phyloP scores from a whole-genome alignment of 208 protist genomes.

The Acanthamoeba sp. region DNA sequence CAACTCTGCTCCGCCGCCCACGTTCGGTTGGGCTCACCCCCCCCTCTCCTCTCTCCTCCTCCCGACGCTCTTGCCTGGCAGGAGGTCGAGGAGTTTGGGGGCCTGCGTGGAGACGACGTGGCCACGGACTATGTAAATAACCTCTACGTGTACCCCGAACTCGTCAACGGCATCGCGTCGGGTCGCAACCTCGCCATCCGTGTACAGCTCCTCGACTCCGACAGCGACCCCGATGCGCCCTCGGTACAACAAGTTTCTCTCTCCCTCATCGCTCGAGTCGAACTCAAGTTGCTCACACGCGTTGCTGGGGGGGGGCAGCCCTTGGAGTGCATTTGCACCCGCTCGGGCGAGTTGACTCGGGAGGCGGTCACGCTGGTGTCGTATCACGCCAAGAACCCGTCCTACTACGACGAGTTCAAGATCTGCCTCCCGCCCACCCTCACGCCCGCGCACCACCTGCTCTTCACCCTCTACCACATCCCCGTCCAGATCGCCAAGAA shows the following conservation, averaged over 20 bases:
- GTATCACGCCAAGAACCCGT: conserved; percentile 62
- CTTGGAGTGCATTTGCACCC: neutral
- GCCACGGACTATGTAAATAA: conserved; percentile 61
- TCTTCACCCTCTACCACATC: conserved; percentile 85
- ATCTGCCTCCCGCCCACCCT: conserved; percentile 76
- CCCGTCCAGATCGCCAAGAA: conserved; percentile 60
- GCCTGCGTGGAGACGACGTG: neutral
- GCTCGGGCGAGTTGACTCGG: neutral
- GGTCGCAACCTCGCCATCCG: conserved; percentile 51
- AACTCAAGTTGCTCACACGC: neutral
- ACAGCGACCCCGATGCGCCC: conserved; percentile 17
- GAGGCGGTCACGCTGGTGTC: neutral
- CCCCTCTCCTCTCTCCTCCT: neutral
- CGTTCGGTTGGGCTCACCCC: neutral
- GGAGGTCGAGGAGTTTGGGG: conserved; percentile 56
- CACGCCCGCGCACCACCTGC: conserved; percentile 73
- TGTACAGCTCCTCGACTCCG: conserved; percentile 51
- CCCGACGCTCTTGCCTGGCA: neutral
- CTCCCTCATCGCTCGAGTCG: too few relatives aligned
- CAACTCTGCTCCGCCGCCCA: neutral
- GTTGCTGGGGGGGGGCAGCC: neutral
- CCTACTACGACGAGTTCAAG: conserved; percentile 81
- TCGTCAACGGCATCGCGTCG: neutral
- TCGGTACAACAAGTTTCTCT: too few relatives aligned
- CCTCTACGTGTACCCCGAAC: conserved; percentile 63